Evolutionary conservation across 192 early-diverging fungal genomes (phyloP).

Genomic region (Obelidium mucronatum): DNA sequence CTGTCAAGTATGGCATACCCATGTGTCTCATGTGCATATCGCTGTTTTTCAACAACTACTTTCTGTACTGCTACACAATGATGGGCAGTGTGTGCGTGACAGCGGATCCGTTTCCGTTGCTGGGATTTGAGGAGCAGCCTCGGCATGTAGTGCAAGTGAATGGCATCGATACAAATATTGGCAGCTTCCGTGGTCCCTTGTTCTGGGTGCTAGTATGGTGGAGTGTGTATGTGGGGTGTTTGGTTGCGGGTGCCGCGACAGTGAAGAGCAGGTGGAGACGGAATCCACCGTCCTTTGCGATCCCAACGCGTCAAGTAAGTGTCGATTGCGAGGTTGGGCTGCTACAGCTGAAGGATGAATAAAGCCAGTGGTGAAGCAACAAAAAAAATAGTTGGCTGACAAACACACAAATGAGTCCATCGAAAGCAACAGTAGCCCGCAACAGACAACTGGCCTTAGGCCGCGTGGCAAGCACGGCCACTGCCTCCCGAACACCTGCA

Average conservation of each 20-base stretch:
- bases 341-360: neutral
- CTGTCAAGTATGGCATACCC: neutral
- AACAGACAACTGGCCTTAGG: too few relatives aligned
- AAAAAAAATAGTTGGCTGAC: too few relatives aligned
- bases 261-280: neutral
- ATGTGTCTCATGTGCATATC: neutral
- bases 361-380: neutral
- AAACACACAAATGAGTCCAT: too few relatives aligned
- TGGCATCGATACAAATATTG: neutral
- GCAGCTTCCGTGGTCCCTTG: neutral
- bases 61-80: conserved; percentile 8
- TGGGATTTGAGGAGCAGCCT: neutral
- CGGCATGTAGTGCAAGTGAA: neutral
- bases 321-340: neutral
- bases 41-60: conserved; percentile 20
- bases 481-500: too few relatives aligned
- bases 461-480: too few relatives aligned
- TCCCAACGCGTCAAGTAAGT: neutral
- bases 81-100: neutral
- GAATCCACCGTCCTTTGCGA: conserved; percentile 15
- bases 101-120: neutral
- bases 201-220: conserved; percentile 7
- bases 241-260: neutral
- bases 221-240: neutral
- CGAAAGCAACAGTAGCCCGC: too few relatives aligned